These are phyloP conservation scores for Rhamnella rubrinervis DNA, from an alignment of 331 rosid genomes.

Conservation along the genomic window DNA sequence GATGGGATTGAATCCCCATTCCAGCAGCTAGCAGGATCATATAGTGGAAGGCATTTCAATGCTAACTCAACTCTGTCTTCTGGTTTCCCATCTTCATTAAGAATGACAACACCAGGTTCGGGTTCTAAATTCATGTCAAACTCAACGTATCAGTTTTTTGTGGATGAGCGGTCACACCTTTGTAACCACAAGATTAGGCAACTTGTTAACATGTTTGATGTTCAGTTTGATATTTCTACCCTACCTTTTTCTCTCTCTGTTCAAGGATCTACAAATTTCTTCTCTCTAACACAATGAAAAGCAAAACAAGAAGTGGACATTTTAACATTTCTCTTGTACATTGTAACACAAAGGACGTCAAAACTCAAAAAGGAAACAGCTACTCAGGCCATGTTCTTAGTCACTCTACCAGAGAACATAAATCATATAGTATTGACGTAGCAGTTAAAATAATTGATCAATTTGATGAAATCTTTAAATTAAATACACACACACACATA, in stretches of 20 bases:
- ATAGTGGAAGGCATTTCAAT: constrained; percentile 70
- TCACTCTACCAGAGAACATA: no score
- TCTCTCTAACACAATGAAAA: neutral
- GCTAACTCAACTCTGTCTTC: constrained; percentile 70
- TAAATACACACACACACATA: no score
- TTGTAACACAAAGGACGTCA: neutral
- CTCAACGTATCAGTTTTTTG: constrained; percentile 4
- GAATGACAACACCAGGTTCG: constrained; percentile 54
- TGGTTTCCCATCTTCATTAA: constrained; percentile 75
- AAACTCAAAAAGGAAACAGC: neutral
- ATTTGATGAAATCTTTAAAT: no score
- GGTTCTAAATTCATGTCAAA: constrained; percentile 51
- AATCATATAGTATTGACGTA: no score
- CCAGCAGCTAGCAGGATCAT: constrained; percentile 56
- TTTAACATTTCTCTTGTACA: neutral
- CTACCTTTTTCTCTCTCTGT: neutral
- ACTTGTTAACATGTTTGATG: neutral
- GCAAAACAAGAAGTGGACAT: neutral
- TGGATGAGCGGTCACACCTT: neutral
- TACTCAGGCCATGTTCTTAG: no score
- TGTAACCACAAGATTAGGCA: neutral
- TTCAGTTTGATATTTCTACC: neutral
- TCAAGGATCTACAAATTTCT: neutral
- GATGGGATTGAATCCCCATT: constrained; percentile 30
- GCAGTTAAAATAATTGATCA: no score